Evolutionary conservation across 495 filamentous ascomycete genomes (phyloP), one percentile per base, ranked within the genome.

Genomic region (Glonium stellatum): DNA sequence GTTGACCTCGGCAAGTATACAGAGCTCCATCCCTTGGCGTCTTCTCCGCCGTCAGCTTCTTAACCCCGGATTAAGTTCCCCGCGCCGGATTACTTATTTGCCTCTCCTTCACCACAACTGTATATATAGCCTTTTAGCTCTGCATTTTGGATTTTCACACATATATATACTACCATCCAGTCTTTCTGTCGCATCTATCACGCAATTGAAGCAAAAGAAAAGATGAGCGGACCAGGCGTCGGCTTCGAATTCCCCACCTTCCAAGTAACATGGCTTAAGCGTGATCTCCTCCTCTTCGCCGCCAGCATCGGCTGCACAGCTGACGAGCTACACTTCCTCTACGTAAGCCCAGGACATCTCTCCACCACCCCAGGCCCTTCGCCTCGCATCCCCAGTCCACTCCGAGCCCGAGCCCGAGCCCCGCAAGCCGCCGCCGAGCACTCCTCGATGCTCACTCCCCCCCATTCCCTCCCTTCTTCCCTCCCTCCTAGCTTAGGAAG

Each of bases 321-420:
- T n/a, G 84, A 95, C 58, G 90, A 95, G 77, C 80, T 95, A 64
- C 90, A 95, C 65, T 95, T 95, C 70, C 84, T 95, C 72, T 95
- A 90, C 61, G 89, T 91, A 77, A 37, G 81, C 12, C 12, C 13
- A 44, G 27, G 27, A 31, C 2, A n/a, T n/a, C n/a, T 31, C 27
- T 31, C 27, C 27, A 2, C 27, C 27, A 31, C 6, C 27, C 27
- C 27, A n/a, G n/a, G n/a, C n/a, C n/a, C n/a, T n/a, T n/a, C n/a
- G n/a, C n/a, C n/a, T n/a, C n/a, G n/a, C n/a, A n/a, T 31, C 27
- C 27, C 27, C 27, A 31, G 27, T 31, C 27, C 27, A 3, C 27
- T 31, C 27, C 27, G 2, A 2, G 27, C 27, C 27, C 27, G 27
- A 31, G 27, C 27, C 27, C 27, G 27, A 31, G 27, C 27, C 27